Percentiles rank a stretch among this genome's conserved stretches.
phyloP scores from a whole-genome alignment of 345 rosid species.

The Leavenworthia alabamica region DNA sequence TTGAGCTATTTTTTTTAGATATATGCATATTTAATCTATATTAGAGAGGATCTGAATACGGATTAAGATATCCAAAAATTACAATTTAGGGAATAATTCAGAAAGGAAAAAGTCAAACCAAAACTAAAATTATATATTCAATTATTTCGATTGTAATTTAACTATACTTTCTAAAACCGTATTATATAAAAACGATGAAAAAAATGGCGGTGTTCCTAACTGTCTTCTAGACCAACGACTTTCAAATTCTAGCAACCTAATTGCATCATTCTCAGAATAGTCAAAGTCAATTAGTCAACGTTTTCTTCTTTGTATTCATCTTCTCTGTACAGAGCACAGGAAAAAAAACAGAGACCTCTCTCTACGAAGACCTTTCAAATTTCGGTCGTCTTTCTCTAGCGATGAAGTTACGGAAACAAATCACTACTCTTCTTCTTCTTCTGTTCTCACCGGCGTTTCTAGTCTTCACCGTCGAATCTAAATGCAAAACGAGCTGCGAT shows the following conservation, averaged over 20 bases:
- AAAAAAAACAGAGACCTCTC: not conserved
- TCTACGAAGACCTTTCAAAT: not conserved
- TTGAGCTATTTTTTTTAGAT: not conserved
- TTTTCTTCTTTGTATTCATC: conserved; percentile 1
- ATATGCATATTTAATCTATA: too few species aligned
- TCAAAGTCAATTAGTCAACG: conserved; percentile 22
- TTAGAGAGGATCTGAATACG: too few species aligned
- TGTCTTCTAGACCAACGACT: conserved; percentile 5
- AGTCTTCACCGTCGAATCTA: conserved; percentile 33
- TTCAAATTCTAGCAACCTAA: not conserved
- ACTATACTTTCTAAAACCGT: not conserved
- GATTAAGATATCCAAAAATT: too few species aligned
- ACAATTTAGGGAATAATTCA: not conserved
- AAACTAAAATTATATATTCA: not conserved
- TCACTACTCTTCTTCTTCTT: not conserved
- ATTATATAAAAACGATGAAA: not conserved
- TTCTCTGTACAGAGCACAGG: not conserved
- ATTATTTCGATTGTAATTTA: not conserved
- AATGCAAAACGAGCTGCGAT: conserved; percentile 31
- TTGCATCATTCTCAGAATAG: not conserved
- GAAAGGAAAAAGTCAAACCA: not conserved
- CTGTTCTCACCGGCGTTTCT: conserved; percentile 4
- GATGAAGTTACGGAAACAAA: conserved; percentile 6
- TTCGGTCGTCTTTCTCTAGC: not conserved
- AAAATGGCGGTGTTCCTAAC: not conserved